Evolutionary conservation across 2,329 filamentous ascomycete species (phyloP).

Genomic region (Sporothrix protearum): DNA sequence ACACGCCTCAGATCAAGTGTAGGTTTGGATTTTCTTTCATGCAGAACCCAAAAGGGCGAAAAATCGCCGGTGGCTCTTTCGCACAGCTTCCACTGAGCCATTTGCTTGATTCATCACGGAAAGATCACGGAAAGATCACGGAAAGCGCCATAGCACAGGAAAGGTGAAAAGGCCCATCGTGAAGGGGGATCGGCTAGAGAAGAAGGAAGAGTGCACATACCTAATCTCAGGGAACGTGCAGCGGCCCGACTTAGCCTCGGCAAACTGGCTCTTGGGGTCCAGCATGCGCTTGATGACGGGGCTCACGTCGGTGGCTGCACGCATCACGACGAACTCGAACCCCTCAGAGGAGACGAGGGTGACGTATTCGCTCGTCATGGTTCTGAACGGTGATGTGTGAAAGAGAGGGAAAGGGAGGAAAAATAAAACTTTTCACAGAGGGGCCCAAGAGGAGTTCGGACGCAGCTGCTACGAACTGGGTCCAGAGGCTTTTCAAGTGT

Average conservation of each 20-base stretch:
- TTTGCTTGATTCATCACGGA: conserved; percentile 35
- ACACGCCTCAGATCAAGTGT: conserved; percentile 33
- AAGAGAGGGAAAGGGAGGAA: not conserved
- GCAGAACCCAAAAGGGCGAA: conserved; percentile 19
- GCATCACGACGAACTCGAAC: conserved; percentile 71
- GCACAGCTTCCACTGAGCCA: not conserved
- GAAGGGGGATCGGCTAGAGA: conserved; percentile 1
- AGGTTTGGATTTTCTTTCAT: conserved; percentile 25
- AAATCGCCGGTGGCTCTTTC: conserved; percentile 25
- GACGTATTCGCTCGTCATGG: conserved; percentile 60
- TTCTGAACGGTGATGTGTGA: not conserved
- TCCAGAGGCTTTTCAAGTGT: no score
- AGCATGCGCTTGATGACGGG: conserved; percentile 72
- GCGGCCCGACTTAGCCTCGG: conserved; percentile 60
- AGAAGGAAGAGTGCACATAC: conserved; percentile 45
- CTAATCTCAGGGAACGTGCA: conserved; percentile 70
- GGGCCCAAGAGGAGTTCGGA: not conserved
- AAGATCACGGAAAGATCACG: no score
- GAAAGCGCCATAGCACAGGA: conserved; percentile 18
- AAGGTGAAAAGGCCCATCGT: not conserved
- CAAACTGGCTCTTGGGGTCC: conserved; percentile 63
- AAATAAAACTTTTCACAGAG: not conserved
- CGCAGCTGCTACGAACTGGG: conserved; percentile 1
- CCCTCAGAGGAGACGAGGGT: conserved; percentile 73
- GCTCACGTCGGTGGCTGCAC: conserved; percentile 66